Conservation (phyloP, 331 rosid genomes). For the Acacia pycnantha region DNA sequence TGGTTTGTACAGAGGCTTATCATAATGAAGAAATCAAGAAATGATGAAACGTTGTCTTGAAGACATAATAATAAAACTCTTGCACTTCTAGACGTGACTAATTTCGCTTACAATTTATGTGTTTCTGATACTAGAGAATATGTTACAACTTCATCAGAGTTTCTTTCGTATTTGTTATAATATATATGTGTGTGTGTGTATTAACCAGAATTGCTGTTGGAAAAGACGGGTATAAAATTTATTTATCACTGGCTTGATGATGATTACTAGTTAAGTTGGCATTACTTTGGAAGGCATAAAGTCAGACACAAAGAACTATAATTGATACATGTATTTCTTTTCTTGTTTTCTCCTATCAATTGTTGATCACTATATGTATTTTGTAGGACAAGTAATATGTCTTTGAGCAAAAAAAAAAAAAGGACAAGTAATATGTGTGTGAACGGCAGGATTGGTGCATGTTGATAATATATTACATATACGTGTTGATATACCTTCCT, state of each 20-base stretch:
- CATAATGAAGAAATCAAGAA: slow-evolving; percentile 1
- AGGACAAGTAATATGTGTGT: neutral
- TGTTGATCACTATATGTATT: neutral
- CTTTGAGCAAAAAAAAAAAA: too few species aligned
- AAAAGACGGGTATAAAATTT: neutral
- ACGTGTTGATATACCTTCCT: neutral
- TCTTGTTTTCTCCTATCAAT: neutral
- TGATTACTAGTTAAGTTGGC: neutral
- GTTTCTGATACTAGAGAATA: neutral
- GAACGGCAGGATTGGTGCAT: slow-evolving; percentile 10
- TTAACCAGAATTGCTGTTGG: neutral
- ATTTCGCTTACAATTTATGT: neutral
- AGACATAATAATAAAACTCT: neutral
- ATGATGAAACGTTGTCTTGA: neutral
- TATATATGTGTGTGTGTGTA: neutral
- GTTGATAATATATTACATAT: neutral
- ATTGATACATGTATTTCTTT: neutral
- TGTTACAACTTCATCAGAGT: neutral
- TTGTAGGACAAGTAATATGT: neutral
- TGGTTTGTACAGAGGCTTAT: neutral
- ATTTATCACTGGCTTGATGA: neutral
- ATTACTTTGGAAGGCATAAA: neutral
- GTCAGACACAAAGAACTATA: neutral
- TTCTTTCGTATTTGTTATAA: neutral
- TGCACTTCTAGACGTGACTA: neutral